Percentiles rank a stretch among this genome's conserved stretches.
phyloP scores from a whole-genome alignment of 192 early-diverging fungal species.

The Backusella mclennaniae region DNA sequence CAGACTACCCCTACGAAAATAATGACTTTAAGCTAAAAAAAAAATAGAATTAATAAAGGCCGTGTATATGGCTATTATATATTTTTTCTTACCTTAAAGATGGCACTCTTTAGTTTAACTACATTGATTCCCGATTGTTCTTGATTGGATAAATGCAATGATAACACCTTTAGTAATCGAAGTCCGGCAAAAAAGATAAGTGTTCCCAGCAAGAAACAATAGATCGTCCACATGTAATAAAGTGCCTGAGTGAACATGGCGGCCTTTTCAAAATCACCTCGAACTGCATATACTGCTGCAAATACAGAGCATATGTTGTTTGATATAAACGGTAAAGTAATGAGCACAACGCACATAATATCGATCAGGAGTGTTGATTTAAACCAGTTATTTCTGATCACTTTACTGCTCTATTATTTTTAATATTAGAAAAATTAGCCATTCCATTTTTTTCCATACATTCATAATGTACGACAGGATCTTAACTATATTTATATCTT shows the following conservation, averaged over 20 bases:
- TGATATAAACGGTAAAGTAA: conserved; percentile 28
- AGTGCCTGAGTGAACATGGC: conserved; percentile 17
- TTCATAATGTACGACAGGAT: too few species aligned
- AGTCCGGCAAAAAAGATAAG: conserved; percentile 15
- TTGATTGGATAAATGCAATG: conserved; percentile 2
- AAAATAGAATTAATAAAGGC: not conserved
- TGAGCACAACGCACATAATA: not conserved
- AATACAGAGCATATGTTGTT: conserved; percentile 27
- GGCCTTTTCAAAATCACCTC: conserved; percentile 9
- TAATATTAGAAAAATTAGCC: not conserved
- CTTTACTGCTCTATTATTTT: conserved; percentile 15
- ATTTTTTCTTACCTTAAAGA: conserved; percentile 15
- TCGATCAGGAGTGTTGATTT: conserved; percentile 9
- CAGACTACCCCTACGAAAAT: conserved; percentile 1
- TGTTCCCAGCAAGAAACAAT: conserved; percentile 13
- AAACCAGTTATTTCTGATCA: conserved; percentile 19
- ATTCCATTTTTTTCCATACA: not conserved
- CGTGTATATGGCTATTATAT: not conserved
- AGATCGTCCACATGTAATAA: conserved; percentile 30
- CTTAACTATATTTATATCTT: not conserved
- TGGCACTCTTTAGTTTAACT: conserved; percentile 14
- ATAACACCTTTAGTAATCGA: conserved; percentile 16
- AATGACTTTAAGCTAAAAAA: conserved; percentile 19
- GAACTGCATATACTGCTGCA: conserved; percentile 21
- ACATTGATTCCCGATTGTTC: not conserved